Evolutionary conservation across 139 green algal genomes (phyloP), one percentile per base, ranked within the genome.

Genomic region (Chlamydomonas eustigma): DNA sequence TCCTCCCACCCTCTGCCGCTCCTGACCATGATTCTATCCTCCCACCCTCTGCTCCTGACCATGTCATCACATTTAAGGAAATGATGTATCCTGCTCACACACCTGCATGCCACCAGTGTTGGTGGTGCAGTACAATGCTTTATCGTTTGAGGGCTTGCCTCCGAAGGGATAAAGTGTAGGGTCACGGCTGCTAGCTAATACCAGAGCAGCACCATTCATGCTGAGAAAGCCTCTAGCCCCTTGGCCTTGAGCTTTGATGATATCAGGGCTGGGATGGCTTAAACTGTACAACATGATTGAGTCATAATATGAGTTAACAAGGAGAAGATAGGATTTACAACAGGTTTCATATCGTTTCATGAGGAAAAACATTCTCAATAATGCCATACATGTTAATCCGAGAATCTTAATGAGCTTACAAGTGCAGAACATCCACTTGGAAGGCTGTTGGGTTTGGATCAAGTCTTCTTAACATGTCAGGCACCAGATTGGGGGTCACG

Each of bases 261-360:
- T 58, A 8, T 76, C 66, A 5, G 85, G 78, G n/a, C 74, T 77
- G 0, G 88, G 88, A 33, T 76, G 36, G 2, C 75, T 36, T 2
- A 93, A 22, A 73, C 88, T 93, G 88, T 79, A 78, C 5, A 58
- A n/a, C n/a, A n/a, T n/a, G n/a, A n/a, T n/a, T n/a, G n/a, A n/a
- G n/a, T n/a, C n/a, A n/a, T n/a, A n/a, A n/a, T n/a, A n/a, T n/a
- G n/a, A n/a, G n/a, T n/a, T n/a, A n/a, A n/a, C n/a, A n/a, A n/a
- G n/a, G n/a, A n/a, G n/a, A n/a, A n/a, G n/a, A n/a, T n/a, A n/a
- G n/a, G n/a, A n/a, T n/a, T n/a, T n/a, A n/a, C n/a, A n/a, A n/a
- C n/a, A n/a, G n/a, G n/a, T n/a, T n/a, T n/a, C n/a, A n/a, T n/a
- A n/a, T n/a, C n/a, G n/a, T n/a, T n/a, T n/a, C n/a, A n/a, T n/a